phyloP scores from a whole-genome alignment of 2,329 filamentous ascomycete genomes.

The Monosporascus ibericus region DNA sequence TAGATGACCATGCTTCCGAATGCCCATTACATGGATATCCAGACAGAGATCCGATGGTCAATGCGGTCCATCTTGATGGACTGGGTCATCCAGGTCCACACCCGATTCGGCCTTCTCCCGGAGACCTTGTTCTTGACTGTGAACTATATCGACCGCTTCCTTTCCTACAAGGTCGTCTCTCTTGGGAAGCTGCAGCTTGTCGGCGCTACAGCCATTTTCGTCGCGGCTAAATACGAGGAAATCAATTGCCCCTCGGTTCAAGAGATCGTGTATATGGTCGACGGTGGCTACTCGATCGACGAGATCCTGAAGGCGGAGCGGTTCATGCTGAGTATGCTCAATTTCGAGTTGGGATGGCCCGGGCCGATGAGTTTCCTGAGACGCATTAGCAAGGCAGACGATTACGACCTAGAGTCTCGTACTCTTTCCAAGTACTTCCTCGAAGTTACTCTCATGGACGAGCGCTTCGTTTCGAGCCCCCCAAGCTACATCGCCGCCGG shows the following conservation, averaged over 20 bases:
- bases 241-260: constrained; percentile 94
- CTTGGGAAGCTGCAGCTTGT: constrained; percentile 93
- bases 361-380: constrained; percentile 97
- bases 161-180: constrained; percentile 91
- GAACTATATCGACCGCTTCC: constrained; percentile 96
- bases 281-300: constrained; percentile 79
- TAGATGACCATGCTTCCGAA: constrained; percentile 79
- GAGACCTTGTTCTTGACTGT: constrained; percentile 93
- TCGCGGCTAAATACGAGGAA: constrained; percentile 97
- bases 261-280: constrained; percentile 98
- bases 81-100: constrained; percentile 95
- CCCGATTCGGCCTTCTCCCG: constrained; percentile 81
- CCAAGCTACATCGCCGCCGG: constrained; percentile 88
- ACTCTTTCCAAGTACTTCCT: constrained; percentile 97
- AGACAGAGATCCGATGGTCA: constrained; percentile 97
- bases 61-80: constrained; percentile 98
- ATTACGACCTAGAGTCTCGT: constrained; percentile 92
- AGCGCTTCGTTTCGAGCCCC: constrained; percentile 86
- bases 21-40: constrained; percentile 91
- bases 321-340: constrained; percentile 95
- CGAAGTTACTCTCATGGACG: constrained; percentile 95
- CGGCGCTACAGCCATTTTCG: constrained; percentile 89
- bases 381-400: constrained; percentile 95
- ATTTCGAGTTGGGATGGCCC: constrained; percentile 96
- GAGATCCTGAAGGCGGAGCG: constrained; percentile 96